Base-by-base conservation (phyloP, 331 rosid genomes). In the Malus hybrid region DNA sequence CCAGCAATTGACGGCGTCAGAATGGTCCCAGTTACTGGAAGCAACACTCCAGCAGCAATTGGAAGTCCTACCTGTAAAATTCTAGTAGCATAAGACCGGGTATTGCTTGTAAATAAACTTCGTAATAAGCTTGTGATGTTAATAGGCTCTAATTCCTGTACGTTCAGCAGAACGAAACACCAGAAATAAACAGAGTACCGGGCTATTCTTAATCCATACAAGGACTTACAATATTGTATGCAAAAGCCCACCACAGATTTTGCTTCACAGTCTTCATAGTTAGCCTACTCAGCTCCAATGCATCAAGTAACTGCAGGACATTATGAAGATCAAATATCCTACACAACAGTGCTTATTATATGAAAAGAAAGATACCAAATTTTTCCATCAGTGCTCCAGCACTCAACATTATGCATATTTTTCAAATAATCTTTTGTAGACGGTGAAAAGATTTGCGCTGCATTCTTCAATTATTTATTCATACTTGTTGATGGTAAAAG, bases 211-310 rank as follows among this genome's bases (percentile, higher is more conserved):
- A 15, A 11, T n/a, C 64, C 65, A 63, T 46, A 71, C 75, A 58
- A 56, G 42, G 80, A 90, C 98, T 88, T 86, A 91, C 98, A 28
- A 90, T 90, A 74, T 91, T 94, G 86, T 94, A 94, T 14, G 88
- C 82, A 75, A 91, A 94, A 85, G 97, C 98, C 98, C 97, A 94
- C 93, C 97, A 92, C 53, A 94, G 97, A 83, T 91, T 94, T 86
- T 94, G 97, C 87, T 87, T 91, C 69, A 91, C 92, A 7, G 97
- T 94, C 85, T 82, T 91, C 96, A 94, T 94, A 70, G 98, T 94
- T 62, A 87, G 84, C 85, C 87, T 88, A 82, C 98, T 91, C 62
- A 94, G 93, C 81, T 91, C 98, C 98, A 91, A 88, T 42, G 97
- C 97, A 86, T 94, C 98, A 71, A 94, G 89, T 75, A 94, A 74